Evolutionary conservation across 2,329 filamentous ascomycete species (phyloP).

Genomic region (Phyllosticta ampelicida): DNA sequence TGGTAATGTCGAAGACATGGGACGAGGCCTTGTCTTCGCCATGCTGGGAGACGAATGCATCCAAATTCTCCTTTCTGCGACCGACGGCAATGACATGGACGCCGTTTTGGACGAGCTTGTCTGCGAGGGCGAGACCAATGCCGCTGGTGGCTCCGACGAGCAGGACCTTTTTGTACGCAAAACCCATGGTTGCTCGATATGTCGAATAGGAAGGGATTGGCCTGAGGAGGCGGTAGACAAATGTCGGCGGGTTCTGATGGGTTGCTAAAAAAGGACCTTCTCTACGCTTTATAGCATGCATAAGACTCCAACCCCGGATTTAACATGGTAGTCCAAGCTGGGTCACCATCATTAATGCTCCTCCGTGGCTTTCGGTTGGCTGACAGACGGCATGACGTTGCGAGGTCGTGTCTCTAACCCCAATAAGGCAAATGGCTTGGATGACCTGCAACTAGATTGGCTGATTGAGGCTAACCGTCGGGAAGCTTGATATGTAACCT

Average conservation of each 20-base stretch:
- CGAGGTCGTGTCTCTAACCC: not conserved
- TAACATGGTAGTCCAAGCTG: not conserved
- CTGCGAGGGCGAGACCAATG: slow-evolving; percentile 41
- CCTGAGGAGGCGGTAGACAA: not conserved
- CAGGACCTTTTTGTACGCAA: slow-evolving; percentile 42
- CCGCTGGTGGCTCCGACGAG: slow-evolving; percentile 44
- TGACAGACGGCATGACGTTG: not conserved
- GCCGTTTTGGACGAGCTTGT: slow-evolving; percentile 38
- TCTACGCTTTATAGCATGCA: not conserved
- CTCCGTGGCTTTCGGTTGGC: not conserved
- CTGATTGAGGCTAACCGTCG: not conserved
- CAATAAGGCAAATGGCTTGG: not conserved
- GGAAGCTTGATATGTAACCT: not conserved
- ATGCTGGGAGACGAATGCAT: slow-evolving; percentile 37
- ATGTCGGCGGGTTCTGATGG: not conserved
- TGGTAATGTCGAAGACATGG: slow-evolving; percentile 40
- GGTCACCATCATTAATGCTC: not conserved
- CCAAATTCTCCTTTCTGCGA: slow-evolving; percentile 40
- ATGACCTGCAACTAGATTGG: not conserved
- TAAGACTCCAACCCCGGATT: not conserved
- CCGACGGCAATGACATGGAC: slow-evolving; percentile 40
- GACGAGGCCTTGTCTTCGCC: slow-evolving; percentile 36
- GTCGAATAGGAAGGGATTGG: not conserved
- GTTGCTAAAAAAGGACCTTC: not conserved
- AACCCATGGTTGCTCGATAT: slow-evolving; percentile 27